Base-by-base conservation (phyloP, 2,329 filamentous ascomycete genomes). In the Truncatella angustata region DNA sequence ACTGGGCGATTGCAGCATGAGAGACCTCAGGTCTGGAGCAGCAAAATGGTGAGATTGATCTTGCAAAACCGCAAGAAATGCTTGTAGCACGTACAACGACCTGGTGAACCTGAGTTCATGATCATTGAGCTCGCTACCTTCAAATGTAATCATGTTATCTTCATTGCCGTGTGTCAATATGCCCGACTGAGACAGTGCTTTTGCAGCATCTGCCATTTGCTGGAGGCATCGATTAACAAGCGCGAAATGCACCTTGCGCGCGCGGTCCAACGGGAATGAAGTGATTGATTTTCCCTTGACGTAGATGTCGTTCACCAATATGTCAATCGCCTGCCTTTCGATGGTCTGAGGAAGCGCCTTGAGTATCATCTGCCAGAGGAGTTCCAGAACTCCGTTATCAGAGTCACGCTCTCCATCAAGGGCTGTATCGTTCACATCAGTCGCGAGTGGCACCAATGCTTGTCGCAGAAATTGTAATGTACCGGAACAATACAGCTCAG, bases 291-390 rank as follows among this genome's bases (percentile, higher is more conserved):
- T 61, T 62, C 78, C 82, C 26, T 82, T 73, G 30, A 94, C 75
- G 63, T 94, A 96, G 11, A 91, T 77, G 21, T 86, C 79, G 40
- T 73, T 70, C 21, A 91, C 90, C 3, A 96, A 81, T 20, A 85
- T 84, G 47, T 76, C 77, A 26, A 88, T 91, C 1, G 90, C 87
- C 49, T 77, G 72, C 18, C 79, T 77, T 58, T 90, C 89, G 44
- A 95, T 84, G 0, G 77, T 80, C 34, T 79, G 73, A 34, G 81
- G 74, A 4, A 84, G 82, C 2, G 88, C 84, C 14, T 81, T 85
- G 49, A 96, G 73, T 30, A 93, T 84, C 60, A 96, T 82, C 21
- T 84, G 82, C 92, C 92, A 96, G n/a, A 96, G 73, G 52, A 91
- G 80, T 59, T 94, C 88, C 39, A 81, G 75, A 23, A 72, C 81